Evolutionary conservation across 495 filamentous ascomycete species (phyloP), one percentile per base, ranked within the genome.

Genomic region (Pyrenula aspistea): DNA sequence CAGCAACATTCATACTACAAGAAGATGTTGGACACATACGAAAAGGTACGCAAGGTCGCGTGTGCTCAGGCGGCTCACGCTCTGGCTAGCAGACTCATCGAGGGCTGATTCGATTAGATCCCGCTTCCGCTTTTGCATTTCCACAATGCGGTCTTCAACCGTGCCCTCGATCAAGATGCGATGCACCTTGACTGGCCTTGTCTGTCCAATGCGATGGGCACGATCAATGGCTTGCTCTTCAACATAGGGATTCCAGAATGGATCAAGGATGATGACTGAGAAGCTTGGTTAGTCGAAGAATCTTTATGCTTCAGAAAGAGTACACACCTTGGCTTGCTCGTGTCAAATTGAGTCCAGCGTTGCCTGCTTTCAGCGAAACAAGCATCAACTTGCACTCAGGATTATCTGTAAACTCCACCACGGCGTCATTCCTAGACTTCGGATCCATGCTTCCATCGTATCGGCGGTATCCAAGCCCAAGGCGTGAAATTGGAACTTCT

Each of bases 211-310:
- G 2, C 92, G 86, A 66, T 97, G 87, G 2, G 92, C 89, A 42
- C 92, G 88, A 68, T 96, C 93, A 56, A 97, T 85, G 1, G 92
- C 92, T 67, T 97, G 92, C 62, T 91, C 88, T 71, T 97, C 92
- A 23, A 95, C 86, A 65, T 86, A 96, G 0, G 31, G 31, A 42
- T 42, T 42, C 31, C 31, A 42, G 31, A 42, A 42, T 42, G 31
- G 31, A 42, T 42, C 31, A 15, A 42, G 31, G 4, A 42, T 42
- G 31, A 42, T 42, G 15, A 42, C 31, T 42, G 31, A 15, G 31
- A 15, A 4, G 15, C 4, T 15, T 42, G 15, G 31, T 42, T 42
- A 42, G 31, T 15, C 8, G 4, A 15, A 8, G 31, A 4, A 42
- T 15, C 4, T 15, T 8, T 4, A 42, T 4, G 15, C 4, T 15